Conservation (phyloP, 805 yeast genomes). For the Nakazawaea holstii region DNA sequence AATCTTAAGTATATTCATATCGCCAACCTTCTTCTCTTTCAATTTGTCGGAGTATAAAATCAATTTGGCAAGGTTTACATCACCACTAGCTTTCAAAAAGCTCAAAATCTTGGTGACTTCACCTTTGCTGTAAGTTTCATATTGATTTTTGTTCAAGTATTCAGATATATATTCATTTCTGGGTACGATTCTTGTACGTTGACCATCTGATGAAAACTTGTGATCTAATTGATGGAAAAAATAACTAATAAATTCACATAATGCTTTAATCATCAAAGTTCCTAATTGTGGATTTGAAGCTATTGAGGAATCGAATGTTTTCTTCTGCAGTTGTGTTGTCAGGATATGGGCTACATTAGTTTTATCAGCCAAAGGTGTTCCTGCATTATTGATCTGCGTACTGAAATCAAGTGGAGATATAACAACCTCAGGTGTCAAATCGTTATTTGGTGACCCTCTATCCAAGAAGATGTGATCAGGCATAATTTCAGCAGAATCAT, state of each 20-base stretch:
- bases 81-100: background rate
- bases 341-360: background rate
- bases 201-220: background rate
- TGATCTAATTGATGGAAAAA: conserved; percentile 1
- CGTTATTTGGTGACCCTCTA: conserved; percentile 2
- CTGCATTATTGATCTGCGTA: background rate
- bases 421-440: conserved; percentile 8
- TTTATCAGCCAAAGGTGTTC: background rate
- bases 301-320: background rate
- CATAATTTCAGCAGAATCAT: background rate
- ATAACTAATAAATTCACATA: background rate
- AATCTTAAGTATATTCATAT: background rate
- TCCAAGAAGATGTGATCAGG: conserved; percentile 5
- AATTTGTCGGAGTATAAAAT: conserved; percentile 5
- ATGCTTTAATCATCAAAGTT: background rate
- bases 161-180: conserved; percentile 6
- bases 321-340: background rate
- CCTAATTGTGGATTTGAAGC: background rate
- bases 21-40: conserved; percentile 5
- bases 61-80: conserved; percentile 1
- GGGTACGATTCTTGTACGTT: conserved; percentile 1
- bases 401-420: conserved; percentile 10
- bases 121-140: background rate
- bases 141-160: conserved; percentile 1
- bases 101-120: conserved; percentile 2